Base-by-base conservation (phyloP, 208 protist species). In the Leishmania braziliensis region DNA sequence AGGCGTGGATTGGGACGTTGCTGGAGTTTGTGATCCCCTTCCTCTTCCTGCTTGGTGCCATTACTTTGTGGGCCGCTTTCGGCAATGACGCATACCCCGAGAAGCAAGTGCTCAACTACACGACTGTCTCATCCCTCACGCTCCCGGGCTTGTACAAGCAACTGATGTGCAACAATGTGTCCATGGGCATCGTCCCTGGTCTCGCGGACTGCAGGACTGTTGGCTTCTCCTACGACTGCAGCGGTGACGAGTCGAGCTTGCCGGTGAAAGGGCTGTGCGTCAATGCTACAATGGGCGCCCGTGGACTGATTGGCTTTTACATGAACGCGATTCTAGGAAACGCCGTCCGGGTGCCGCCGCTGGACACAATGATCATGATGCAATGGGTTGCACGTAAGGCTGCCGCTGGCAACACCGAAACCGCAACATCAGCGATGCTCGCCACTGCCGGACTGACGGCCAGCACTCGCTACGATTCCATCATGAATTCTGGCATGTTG, bases 381-480 rank as follows among this genome's bases (percentile, higher is more conserved):
- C 91, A 94, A 72, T 94, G 91, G 89, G 69, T 84, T 1, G 91
- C 89, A 14, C 79, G 82, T 6, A 91, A 94, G 71, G 75, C 51
- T 48, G 58, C 14, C 3, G 39, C n/a, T 4, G 50, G 14, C 12
- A 12, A 36, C 5, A 79, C 26, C 29, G 80, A 73, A 69, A 26
- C 29, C 14, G 78, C 70, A 51, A 65, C 81, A 1, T 68, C 84
- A 12, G 54, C 86, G 39, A 77, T 72, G 66, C 86, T 81, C 12
- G 84, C 68, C 16, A 75, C 82, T 29, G 58, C 78, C 10, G 86
- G 82, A 43, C 5, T 87, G 16, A 77, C 77, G 8, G 29, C 48
- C 2, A 92, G 70, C 73, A 89, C 81, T 6, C 80, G 83, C 54
- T 70, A 81, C 68, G 81, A 79, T 73, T 74, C 89, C n/a, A 88